Percentiles rank a stretch among this genome's conserved stretches.
Evolutionary conservation across 2,329 filamentous ascomycete species (phyloP).

Genomic region (Niveomyces coronatus): DNA sequence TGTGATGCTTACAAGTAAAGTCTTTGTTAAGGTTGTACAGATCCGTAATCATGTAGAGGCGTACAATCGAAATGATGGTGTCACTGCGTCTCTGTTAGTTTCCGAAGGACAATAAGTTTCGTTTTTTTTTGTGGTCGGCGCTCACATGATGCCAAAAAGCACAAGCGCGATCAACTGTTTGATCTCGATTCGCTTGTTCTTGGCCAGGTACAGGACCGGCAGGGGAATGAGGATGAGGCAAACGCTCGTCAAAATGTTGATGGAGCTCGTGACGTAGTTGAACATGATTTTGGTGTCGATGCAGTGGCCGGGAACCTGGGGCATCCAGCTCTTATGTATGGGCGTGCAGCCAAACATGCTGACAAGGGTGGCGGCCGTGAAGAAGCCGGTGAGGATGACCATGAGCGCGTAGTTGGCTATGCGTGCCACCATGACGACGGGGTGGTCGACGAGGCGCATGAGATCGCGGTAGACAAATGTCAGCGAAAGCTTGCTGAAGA

Average conservation of each 20-base stretch:
- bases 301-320: slow-evolving; percentile 7
- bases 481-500: slow-evolving; percentile 10
- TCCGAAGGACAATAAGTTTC: neutral
- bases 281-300: slow-evolving; percentile 10
- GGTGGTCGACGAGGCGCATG: slow-evolving; percentile 7
- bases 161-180: slow-evolving; percentile 8
- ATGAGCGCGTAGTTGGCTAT: slow-evolving; percentile 7
- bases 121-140: neutral
- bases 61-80: slow-evolving; percentile 8
- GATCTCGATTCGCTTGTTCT: slow-evolving; percentile 8
- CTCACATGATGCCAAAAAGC: slow-evolving; percentile 8
- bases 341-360: slow-evolving; percentile 9
- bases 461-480: slow-evolving; percentile 10
- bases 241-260: slow-evolving; percentile 8
- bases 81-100: slow-evolving; percentile 1
- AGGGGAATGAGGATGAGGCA: slow-evolving; percentile 9
- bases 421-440: slow-evolving; percentile 3
- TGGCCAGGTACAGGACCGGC: slow-evolving; percentile 9
- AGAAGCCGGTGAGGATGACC: slow-evolving; percentile 9
- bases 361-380: slow-evolving; percentile 9
- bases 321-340: slow-evolving; percentile 9
- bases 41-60: slow-evolving; percentile 11
- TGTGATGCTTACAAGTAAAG: slow-evolving; percentile 4
- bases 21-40: slow-evolving; percentile 8
- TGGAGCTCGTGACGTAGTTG: slow-evolving; percentile 10